Conservation (phyloP, 768 basidiomycete species). For the Sutorius australiensis region DNA sequence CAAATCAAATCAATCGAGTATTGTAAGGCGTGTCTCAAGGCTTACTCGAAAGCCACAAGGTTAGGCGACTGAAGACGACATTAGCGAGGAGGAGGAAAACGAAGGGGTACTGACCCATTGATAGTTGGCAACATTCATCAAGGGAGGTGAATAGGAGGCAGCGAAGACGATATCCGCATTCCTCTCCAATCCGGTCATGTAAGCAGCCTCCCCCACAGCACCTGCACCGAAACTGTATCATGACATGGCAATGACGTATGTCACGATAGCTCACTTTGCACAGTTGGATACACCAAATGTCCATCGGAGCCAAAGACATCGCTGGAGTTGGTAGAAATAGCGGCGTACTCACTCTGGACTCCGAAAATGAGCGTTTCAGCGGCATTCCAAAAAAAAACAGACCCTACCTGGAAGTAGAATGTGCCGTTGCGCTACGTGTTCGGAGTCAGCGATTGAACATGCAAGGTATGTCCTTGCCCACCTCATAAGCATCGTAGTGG, state of each 20-base stretch:
- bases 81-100: background rate
- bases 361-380: too few species aligned
- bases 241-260: too few species aligned
- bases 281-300: constrained; percentile 44
- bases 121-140: constrained; percentile 42
- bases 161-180: constrained; percentile 59
- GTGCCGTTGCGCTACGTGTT: constrained; percentile 49
- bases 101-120: constrained; percentile 40
- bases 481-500: constrained; percentile 44
- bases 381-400: background rate
- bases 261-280: constrained; percentile 38
- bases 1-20: background rate
- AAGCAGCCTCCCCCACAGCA: constrained; percentile 54
- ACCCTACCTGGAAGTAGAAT: constrained; percentile 43
- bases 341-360: constrained; percentile 51
- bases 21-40: background rate
- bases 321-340: constrained; percentile 39
- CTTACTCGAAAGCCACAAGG: constrained; percentile 57
- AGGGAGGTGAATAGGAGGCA: constrained; percentile 55
- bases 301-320: constrained; percentile 10
- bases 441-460: background rate
- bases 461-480: background rate
- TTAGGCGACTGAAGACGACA: constrained; percentile 39
- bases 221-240: constrained; percentile 25
- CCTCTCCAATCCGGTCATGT: constrained; percentile 62